Percentiles rank a stretch among this genome's conserved stretches.
Evolutionary conservation across 805 yeast species (phyloP).

Genomic region (Phaffomyces thermotolerans): DNA sequence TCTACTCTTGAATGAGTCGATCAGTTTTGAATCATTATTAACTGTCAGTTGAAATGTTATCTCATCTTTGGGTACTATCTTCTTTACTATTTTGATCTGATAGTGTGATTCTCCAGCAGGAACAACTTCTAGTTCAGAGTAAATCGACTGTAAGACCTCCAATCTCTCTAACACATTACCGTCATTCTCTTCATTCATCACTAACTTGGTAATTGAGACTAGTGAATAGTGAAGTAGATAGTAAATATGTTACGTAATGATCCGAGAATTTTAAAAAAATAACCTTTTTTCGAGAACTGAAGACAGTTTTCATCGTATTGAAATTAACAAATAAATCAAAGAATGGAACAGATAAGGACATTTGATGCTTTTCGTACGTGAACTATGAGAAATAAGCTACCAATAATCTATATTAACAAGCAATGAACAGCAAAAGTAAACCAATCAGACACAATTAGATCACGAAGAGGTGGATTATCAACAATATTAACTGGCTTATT

Average conservation of each 20-base stretch:
- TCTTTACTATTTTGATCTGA: background rate
- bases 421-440: constrained; percentile 50
- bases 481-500: constrained; percentile 57
- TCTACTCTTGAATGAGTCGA: no score
- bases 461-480: constrained; percentile 70
- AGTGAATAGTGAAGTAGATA: background rate
- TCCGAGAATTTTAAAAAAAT: no score
- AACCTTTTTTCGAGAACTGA: no score
- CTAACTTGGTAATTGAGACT: background rate
- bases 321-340: no score
- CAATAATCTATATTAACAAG: background rate
- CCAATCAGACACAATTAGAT: constrained; percentile 62
- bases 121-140: background rate
- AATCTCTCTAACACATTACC: background rate
- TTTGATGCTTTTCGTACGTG: constrained; percentile 69
- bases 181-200: background rate
- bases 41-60: background rate
- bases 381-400: no score
- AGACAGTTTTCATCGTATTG: no score
- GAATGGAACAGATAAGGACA: constrained; percentile 30
- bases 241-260: no score
- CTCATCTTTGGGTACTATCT: background rate
- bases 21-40: no score
- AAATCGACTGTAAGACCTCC: background rate
- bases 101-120: background rate